Conservation (phyloP, 345 rosid genomes). For the Eucalyptus cloeziana region DNA sequence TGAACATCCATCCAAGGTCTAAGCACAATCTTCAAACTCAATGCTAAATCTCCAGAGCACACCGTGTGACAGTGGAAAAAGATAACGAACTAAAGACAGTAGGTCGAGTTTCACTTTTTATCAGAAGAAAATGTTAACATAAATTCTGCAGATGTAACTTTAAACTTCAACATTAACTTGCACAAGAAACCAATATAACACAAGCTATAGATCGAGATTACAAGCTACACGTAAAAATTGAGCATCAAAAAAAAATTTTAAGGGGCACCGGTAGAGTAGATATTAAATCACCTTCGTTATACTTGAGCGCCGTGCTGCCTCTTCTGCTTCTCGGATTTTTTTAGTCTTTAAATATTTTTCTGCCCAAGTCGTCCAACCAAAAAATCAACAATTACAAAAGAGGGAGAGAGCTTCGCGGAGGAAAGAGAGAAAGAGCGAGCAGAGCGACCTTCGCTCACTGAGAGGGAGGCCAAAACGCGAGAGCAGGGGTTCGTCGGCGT, state of each 20-base stretch:
- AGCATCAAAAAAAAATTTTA: not conserved
- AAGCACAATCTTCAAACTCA: not conserved
- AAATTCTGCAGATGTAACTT: not conserved
- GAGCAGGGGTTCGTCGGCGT: no score
- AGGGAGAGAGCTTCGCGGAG: no score
- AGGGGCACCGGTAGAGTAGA: not conserved
- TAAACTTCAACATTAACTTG: not conserved
- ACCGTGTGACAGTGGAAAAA: not conserved
- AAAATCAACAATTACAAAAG: not conserved
- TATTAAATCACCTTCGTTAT: slow-evolving; percentile 43
- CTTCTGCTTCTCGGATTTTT: slow-evolving; percentile 82
- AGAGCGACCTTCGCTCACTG: no score
- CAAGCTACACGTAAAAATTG: not conserved
- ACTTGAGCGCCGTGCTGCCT: slow-evolving; percentile 65
- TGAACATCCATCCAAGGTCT: not conserved
- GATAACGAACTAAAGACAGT: not conserved
- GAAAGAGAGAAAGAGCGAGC: no score
- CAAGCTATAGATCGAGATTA: not conserved
- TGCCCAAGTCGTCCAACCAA: not conserved
- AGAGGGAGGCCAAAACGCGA: no score
- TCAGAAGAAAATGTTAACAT: not conserved
- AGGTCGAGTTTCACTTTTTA: not conserved
- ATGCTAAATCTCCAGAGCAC: not conserved
- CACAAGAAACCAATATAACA: not conserved
- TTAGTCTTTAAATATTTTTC: slow-evolving; percentile 73